Percentiles rank a stretch among this genome's conserved stretches.
Evolutionary conservation across 1,284 basidiomycete species (phyloP).

Genomic region (Chondrostereum purpureum): DNA sequence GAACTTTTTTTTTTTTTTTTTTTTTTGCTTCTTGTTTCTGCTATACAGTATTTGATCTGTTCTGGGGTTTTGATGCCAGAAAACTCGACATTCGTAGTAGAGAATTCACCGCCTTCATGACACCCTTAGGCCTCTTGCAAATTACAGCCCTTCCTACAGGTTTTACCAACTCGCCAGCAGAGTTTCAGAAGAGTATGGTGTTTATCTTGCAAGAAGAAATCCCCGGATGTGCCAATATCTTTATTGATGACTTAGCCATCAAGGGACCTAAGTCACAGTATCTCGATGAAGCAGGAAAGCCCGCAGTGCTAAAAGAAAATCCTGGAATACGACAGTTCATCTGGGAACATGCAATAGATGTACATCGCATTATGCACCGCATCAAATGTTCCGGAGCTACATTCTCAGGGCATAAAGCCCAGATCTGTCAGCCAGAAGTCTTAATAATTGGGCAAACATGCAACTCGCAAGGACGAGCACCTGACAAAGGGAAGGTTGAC

Average conservation of each 20-base stretch:
- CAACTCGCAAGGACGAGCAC: constrained; percentile 12
- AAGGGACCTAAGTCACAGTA: constrained; percentile 25
- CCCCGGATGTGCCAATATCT: constrained; percentile 20
- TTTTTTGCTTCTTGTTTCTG: no score
- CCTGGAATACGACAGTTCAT: constrained; percentile 27
- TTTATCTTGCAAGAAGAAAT: constrained; percentile 29
- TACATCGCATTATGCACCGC: constrained; percentile 20
- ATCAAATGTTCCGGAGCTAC: constrained; percentile 19
- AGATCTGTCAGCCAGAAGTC: constrained; percentile 10
- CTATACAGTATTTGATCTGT: no score
- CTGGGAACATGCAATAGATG: constrained; percentile 26
- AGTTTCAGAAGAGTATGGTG: constrained; percentile 30
- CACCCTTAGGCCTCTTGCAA: constrained; percentile 23
- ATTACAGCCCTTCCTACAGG: constrained; percentile 28
- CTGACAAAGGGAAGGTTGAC: constrained; percentile 9
- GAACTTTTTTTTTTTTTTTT: no score
- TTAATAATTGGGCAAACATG: constrained; percentile 15
- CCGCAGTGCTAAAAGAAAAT: constrained; percentile 24
- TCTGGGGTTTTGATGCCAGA: constrained; percentile 23
- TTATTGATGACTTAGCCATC: constrained; percentile 27
- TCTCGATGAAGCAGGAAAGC: constrained; percentile 18
- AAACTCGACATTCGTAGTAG: constrained; percentile 11
- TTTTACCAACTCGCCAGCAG: constrained; percentile 28
- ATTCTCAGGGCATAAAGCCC: constrained; percentile 18
- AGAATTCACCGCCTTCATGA: constrained; percentile 18